Evolutionary conservation across 805 yeast genomes (phyloP).

Genomic region (Saturnispora serradocipensis): DNA sequence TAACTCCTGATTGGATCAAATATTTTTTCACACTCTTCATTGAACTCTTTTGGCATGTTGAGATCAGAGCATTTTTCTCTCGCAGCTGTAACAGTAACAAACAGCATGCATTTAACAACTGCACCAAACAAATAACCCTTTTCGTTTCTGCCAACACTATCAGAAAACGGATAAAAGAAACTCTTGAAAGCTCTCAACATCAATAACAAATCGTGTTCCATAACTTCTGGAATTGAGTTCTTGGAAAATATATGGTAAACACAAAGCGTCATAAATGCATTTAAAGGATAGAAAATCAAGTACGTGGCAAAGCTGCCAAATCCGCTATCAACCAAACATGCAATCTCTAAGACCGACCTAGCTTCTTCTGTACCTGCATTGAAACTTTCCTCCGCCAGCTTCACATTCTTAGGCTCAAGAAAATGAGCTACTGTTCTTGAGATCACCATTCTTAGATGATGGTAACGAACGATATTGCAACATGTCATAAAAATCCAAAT

Average conservation of each 20-base stretch:
- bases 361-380: conserved; percentile 14
- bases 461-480: conserved; percentile 20
- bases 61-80: not conserved
- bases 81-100: conserved; percentile 13
- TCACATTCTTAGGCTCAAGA: not conserved
- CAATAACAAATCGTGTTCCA: conserved; percentile 19
- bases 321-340: conserved; percentile 11
- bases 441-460: conserved; percentile 22
- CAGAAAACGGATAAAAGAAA: conserved; percentile 13
- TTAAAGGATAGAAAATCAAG: conserved; percentile 24
- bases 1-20: not conserved
- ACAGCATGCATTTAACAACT: conserved; percentile 17
- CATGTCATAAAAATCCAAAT: conserved; percentile 11
- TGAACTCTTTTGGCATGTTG: not conserved
- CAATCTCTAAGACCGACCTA: conserved; percentile 18
- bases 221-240: conserved; percentile 1
- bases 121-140: conserved; percentile 16
- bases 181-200: conserved; percentile 15
- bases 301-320: conserved; percentile 15
- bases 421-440: conserved; percentile 15
- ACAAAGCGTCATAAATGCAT: conserved; percentile 25
- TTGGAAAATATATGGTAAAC: conserved; percentile 21
- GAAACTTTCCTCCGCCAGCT: not conserved
- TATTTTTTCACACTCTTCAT: not conserved
- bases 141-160: conserved; percentile 6